phyloP scores from a whole-genome alignment of 164 flowering plant species.

The Stephania japonica region DNA sequence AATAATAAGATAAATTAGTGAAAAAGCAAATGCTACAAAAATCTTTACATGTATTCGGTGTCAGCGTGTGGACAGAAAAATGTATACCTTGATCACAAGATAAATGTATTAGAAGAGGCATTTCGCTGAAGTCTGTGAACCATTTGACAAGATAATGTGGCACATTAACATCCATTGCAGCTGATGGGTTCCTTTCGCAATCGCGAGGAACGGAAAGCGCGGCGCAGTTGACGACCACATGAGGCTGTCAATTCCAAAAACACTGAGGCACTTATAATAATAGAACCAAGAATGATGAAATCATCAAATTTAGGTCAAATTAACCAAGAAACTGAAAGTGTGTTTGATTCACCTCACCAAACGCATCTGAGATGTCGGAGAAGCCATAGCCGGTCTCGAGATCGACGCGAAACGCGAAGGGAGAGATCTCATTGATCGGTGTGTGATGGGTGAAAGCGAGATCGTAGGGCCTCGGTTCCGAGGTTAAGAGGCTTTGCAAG shows the following conservation, averaged over 20 bases:
- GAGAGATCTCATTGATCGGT: slow-evolving; percentile 45
- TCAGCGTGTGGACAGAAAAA: not conserved
- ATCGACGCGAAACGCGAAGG: slow-evolving; percentile 55
- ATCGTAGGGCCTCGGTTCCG: slow-evolving; percentile 24
- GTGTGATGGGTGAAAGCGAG: slow-evolving; percentile 65
- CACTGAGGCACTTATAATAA: not conserved
- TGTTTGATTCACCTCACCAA: slow-evolving; percentile 58
- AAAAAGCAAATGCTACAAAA: too few relatives aligned
- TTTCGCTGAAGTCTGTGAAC: slow-evolving; percentile 48
- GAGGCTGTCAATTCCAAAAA: slow-evolving; percentile 46
- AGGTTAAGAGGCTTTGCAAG: slow-evolving; percentile 36
- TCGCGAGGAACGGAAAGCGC: slow-evolving; percentile 84
- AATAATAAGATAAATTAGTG: too few relatives aligned
- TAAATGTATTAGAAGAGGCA: slow-evolving; percentile 64
- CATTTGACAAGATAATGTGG: slow-evolving; percentile 75
- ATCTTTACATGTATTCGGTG: too few relatives aligned
- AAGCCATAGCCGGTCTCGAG: slow-evolving; percentile 57
- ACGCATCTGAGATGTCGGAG: slow-evolving; percentile 36
- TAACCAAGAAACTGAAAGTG: not conserved
- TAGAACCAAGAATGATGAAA: not conserved
- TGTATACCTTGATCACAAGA: slow-evolving; percentile 89
- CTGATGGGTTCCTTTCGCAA: slow-evolving; percentile 66
- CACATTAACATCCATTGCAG: slow-evolving; percentile 75
- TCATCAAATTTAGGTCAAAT: not conserved
- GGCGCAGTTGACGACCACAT: slow-evolving; percentile 86